These are phyloP conservation scores for Auricularia auricula-judae DNA, from an alignment of 768 basidiomycete species.

Conservation along the genomic window DNA sequence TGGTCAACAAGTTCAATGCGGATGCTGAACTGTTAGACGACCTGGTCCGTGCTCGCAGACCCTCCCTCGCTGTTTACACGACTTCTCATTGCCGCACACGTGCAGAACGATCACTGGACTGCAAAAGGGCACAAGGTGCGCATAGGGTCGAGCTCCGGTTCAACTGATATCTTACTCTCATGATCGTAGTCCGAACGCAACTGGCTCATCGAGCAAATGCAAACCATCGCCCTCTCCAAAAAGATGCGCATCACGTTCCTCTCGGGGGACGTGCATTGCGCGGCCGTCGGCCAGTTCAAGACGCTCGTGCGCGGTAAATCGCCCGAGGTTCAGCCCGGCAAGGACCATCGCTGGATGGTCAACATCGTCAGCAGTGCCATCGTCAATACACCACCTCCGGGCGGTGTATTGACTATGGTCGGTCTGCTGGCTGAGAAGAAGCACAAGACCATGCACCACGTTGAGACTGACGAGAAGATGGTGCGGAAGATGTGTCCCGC, in stretches of 20 bases:
- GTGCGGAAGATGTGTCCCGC: slow-evolving; percentile 23
- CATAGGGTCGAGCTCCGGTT: background rate
- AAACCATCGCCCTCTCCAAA: slow-evolving; percentile 53
- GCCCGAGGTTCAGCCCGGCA: slow-evolving; percentile 35
- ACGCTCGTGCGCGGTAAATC: slow-evolving; percentile 44
- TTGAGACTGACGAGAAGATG: slow-evolving; percentile 82
- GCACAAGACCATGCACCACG: slow-evolving; percentile 77
- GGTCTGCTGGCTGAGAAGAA: slow-evolving; percentile 60
- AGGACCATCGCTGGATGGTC: slow-evolving; percentile 83
- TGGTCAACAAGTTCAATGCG: slow-evolving; percentile 84
- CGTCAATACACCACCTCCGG: slow-evolving; percentile 90
- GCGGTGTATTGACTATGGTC: slow-evolving; percentile 67
- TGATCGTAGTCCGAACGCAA: slow-evolving; percentile 73
- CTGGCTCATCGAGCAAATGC: slow-evolving; percentile 70
- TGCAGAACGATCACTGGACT: slow-evolving; percentile 88
- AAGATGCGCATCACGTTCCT: slow-evolving; percentile 72
- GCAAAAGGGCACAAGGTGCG: slow-evolving; percentile 63
- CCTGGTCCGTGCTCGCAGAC: slow-evolving; percentile 35
- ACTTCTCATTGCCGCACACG: background rate
- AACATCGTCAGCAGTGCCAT: slow-evolving; percentile 88
- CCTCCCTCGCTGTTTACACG: background rate
- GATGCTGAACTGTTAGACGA: slow-evolving; percentile 92
- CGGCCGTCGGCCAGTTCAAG: slow-evolving; percentile 70
- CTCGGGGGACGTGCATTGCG: slow-evolving; percentile 90
- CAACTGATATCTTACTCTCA: background rate